A percentile compares a stretch with the other conserved stretches of the same genome.
Conservation (phyloP, 169 alveolate genomes). For the Plasmodium gaboni region DNA sequence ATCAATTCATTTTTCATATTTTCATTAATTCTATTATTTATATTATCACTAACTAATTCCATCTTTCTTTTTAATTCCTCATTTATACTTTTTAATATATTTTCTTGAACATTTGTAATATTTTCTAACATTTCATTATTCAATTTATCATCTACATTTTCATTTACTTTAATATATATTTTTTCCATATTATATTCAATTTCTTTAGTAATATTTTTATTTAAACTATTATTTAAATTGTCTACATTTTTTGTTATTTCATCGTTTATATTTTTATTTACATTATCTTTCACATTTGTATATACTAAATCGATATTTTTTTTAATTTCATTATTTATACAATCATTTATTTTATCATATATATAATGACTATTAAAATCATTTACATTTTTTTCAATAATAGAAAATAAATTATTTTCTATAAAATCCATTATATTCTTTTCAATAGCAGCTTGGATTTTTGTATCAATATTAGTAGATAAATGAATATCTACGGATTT, state of each 20-base stretch:
- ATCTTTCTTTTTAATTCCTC: constrained; percentile 38
- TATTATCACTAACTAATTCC: constrained; percentile 12
- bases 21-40: constrained; percentile 12
- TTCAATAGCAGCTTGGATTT: constrained; percentile 38
- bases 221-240: not conserved
- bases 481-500: constrained; percentile 27
- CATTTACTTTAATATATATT: constrained; percentile 21
- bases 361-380: not conserved
- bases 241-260: constrained; percentile 24
- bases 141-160: constrained; percentile 9
- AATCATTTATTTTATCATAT: constrained; percentile 23
- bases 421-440: constrained; percentile 11
- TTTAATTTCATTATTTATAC: constrained; percentile 21
- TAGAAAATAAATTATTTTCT: constrained; percentile 17
- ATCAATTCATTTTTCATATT: constrained; percentile 22
- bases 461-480: constrained; percentile 9
- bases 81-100: constrained; percentile 36
- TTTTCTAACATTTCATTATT: constrained; percentile 3
- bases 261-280: constrained; percentile 27
- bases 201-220: constrained; percentile 16
- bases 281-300: constrained; percentile 4
- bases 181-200: constrained; percentile 46
- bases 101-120: constrained; percentile 18
- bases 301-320: constrained; percentile 17
- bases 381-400: constrained; percentile 8